Base-by-base conservation (phyloP, 2,329 filamentous ascomycete genomes). In the Teratosphaeria pseudoeucalypti region DNA sequence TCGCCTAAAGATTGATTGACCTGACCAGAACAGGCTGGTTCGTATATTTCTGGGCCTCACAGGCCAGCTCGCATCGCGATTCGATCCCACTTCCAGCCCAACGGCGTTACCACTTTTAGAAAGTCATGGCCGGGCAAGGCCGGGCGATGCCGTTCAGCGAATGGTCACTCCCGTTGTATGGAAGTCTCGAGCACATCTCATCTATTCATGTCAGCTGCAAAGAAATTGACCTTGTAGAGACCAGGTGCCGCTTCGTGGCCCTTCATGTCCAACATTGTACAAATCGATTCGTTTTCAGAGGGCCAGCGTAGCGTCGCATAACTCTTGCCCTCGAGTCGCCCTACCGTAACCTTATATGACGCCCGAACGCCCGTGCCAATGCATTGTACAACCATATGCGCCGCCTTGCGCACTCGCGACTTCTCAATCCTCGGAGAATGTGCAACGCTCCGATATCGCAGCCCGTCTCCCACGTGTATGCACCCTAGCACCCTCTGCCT, bases 401-500 rank as follows among this genome's bases (percentile, higher is more conserved):
- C 34, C 26, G 16, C 3, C 34, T 29, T 49, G n/a, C 29, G 55
- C n/a, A 43, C 39, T 57, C 23, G 23, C 26, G n/a, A 52, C 14
- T 29, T 16, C 26, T 55, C 34, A 43, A 39, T 39, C 34, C 11
- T 23, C 29, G 4, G 29, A 23, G 23, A 2, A 6, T 32, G 29
- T 34, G 52, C 29, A 26, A 12, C 23, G 27, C 14, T 54, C 6
- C 6, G 52, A 23, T 2, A 23, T 32, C 12, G 26, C 19, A 56
- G 23, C 54, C 34, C 14, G 19, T 19, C 2, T 54, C 52, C 5
- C 12, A 32, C 16, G 23, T n/a, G 9, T 23, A 19, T 4, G 43
- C n/a, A 49, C 16, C 19, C 43, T 66, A 67, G 58, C 63, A 70
- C 43, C 58, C 74, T 79, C 61, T 73, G 72, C 55, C 72, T 67